These are phyloP conservation scores for Vaccinium corymbosum DNA, from an alignment of 148 eudicot species.

Conservation along the genomic window DNA sequence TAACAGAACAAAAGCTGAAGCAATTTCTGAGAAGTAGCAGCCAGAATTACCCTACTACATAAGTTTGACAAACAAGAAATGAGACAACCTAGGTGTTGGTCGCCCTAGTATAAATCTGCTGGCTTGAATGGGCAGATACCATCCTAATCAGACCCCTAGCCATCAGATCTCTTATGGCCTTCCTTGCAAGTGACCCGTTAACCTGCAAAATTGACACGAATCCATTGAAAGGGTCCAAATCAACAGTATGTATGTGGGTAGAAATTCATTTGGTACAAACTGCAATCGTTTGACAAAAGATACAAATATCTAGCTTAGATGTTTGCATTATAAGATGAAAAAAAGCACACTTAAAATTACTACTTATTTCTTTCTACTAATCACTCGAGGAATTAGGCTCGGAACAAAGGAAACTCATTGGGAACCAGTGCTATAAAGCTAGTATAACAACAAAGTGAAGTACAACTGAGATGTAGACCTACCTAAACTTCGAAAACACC, in stretches of 20 bases:
- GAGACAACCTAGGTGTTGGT: conserved; percentile 32
- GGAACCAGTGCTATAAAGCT: not conserved
- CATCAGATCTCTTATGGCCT: conserved; percentile 53
- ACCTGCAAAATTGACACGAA: conserved; percentile 23
- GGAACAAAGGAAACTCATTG: not conserved
- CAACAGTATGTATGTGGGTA: not conserved
- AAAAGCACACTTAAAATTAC: not conserved
- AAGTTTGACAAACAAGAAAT: not conserved
- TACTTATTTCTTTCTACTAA: not conserved
- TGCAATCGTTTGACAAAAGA: not conserved
- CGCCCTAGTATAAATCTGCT: conserved; percentile 61
- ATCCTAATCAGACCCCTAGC: conserved; percentile 50
- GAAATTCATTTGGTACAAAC: not conserved
- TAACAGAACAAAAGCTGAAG: conserved; percentile 1
- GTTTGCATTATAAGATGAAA: not conserved
- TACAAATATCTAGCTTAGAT: not conserved
- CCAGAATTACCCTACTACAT: not conserved
- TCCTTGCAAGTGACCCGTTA: conserved; percentile 60
- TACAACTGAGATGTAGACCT: not conserved
- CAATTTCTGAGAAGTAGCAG: not conserved
- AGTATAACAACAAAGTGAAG: not conserved
- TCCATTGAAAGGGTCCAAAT: not conserved
- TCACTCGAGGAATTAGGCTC: not conserved
- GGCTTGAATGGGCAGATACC: conserved; percentile 59
- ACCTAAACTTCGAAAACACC: not conserved